Base-by-base conservation (phyloP, 2,329 filamentous ascomycete species). In the Fusarium sp. region DNA sequence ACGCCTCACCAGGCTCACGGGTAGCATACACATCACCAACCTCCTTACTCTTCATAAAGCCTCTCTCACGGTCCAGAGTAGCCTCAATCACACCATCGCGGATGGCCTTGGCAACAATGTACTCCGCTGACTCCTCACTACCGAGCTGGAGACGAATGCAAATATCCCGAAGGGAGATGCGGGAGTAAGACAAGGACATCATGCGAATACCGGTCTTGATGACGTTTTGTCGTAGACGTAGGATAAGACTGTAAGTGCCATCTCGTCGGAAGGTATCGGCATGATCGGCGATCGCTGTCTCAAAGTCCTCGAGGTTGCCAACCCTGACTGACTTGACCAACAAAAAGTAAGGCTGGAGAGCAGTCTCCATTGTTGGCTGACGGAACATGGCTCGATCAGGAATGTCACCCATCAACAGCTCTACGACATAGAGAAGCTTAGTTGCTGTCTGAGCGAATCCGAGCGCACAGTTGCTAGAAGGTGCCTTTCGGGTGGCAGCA, bases 161-260 rank as follows among this genome's bases (percentile, higher is more conserved):
- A 73, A 99, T 99, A 78, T 99, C 96, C 61, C 96, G 91, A 57
- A 99, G 87, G 2, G 95, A 97, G 76, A 99, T 99, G 67, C 95
- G 92, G 63, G 95, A 97, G 84, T 99, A 99, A 20, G 94, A 97
- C 69, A 99, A 85, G 40, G 95, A 98, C 89, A 99, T 97, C 94
- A 98, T 97, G 73, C 96, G 93, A 69, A 99, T 97, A 71, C 96
- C 96, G 5, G 96, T 99, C 86, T 97, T 97, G 88, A 99, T 98
- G 77, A 99, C 96, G 78, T 99, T 99, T 82, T 99, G 96, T 74
- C 96, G 91, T 66, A 99, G 86, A 67, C 96, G 94, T 68, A 98
- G 87, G 74, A 98, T 97, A 60, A 99, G 86, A 12, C 94, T 97
- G 84, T 98, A 98, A 20, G 95, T 98, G 59, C 93, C 93, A 78